These are phyloP conservation scores for Ogataea ganodermae DNA, from an alignment of 805 yeast genomes.

Conservation along the genomic window DNA sequence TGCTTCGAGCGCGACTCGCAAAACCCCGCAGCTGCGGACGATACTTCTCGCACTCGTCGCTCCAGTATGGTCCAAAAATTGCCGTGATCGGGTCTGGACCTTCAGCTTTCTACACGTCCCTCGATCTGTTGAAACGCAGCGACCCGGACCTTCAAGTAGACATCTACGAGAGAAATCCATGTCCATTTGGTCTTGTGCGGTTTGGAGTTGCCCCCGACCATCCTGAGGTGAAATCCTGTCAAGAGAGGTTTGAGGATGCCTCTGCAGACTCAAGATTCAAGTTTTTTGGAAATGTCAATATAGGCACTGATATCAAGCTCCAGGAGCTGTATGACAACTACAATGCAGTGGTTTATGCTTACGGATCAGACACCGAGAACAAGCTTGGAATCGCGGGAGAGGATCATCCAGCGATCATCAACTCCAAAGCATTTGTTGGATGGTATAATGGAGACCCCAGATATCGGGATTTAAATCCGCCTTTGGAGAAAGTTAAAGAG, in stretches of 20 bases:
- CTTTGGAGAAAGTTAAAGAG: conserved; percentile 57
- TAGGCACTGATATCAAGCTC: conserved; percentile 66
- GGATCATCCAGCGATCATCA: conserved; percentile 62
- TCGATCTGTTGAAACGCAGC: conserved; percentile 55
- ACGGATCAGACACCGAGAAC: conserved; percentile 74
- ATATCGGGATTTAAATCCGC: conserved; percentile 49
- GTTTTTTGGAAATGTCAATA: conserved; percentile 69
- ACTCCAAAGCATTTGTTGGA: conserved; percentile 85
- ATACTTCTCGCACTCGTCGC: conserved; percentile 1
- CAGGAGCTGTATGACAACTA: conserved; percentile 53
- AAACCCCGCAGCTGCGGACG: neutral
- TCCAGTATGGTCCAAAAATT: conserved; percentile 36
- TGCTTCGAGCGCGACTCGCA: neutral
- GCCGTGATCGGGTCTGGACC: conserved; percentile 97
- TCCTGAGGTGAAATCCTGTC: conserved; percentile 90
- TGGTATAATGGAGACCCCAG: conserved; percentile 96
- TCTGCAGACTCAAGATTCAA: conserved; percentile 41
- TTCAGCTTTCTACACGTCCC: conserved; percentile 90
- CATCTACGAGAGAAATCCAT: conserved; percentile 80
- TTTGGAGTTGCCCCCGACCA: conserved; percentile 99
- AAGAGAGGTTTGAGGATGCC: conserved; percentile 67
- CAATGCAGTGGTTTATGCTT: conserved; percentile 75
- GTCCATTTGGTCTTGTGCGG: conserved; percentile 89
- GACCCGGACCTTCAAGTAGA: conserved; percentile 47
- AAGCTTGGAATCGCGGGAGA: conserved; percentile 60